Conservation (phyloP, 768 basidiomycete species). For the Leucosporidium yakuticum region DNA sequence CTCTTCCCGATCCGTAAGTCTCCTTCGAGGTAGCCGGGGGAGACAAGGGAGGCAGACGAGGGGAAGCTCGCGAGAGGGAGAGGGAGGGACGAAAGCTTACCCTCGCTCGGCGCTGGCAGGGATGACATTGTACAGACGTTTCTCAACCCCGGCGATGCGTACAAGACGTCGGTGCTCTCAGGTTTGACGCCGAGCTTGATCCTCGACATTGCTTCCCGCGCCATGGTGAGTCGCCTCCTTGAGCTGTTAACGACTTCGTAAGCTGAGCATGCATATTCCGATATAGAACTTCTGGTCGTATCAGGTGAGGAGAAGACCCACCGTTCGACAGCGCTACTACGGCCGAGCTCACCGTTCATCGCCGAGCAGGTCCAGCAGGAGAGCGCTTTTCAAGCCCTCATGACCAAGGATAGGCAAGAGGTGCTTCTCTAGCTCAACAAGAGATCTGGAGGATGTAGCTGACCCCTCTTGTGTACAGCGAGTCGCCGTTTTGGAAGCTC, state of each 20-base stretch:
- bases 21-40: not conserved
- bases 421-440: not conserved
- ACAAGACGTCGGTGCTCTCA: slow-evolving; percentile 35
- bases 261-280: not conserved
- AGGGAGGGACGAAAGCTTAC: too few relatives aligned
- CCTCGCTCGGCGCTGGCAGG: not conserved
- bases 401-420: slow-evolving; percentile 32
- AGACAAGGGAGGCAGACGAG: too few relatives aligned
- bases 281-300: slow-evolving; percentile 26
- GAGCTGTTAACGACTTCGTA: not conserved
- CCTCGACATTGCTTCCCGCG: slow-evolving; percentile 34
- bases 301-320: not conserved
- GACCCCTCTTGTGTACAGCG: not conserved
- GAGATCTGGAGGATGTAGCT: too few relatives aligned
- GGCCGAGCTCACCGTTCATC: too few relatives aligned
- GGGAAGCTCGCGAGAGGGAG: too few relatives aligned
- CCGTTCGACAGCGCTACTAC: not conserved
- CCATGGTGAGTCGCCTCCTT: slow-evolving; percentile 6
- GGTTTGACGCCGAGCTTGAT: slow-evolving; percentile 33
- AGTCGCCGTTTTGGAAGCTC: slow-evolving; percentile 28
- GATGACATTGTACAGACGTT: slow-evolving; percentile 28
- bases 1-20: slow-evolving; percentile 30
- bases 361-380: slow-evolving; percentile 28
- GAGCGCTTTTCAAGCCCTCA: slow-evolving; percentile 23
- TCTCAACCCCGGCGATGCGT: slow-evolving; percentile 37